These are phyloP conservation scores for Saposhnikovia divaricata DNA, from an alignment of 129 eudicot species.

Conservation along the genomic window DNA sequence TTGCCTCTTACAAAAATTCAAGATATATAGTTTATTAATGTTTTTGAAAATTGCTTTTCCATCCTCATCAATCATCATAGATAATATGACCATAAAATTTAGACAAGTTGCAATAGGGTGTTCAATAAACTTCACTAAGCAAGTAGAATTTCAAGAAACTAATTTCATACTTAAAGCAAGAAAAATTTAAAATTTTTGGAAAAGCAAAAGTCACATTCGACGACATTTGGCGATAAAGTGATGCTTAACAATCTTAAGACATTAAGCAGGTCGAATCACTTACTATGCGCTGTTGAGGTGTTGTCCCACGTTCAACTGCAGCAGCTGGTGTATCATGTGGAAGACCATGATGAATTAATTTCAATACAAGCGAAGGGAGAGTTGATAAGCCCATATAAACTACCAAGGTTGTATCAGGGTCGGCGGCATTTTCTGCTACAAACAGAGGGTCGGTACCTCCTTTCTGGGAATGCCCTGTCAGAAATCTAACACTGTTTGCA, in stretches of 20 bases:
- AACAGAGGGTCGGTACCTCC: constrained; percentile 89
- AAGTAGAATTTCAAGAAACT: neutral
- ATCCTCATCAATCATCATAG: neutral
- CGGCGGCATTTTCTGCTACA: constrained; percentile 94
- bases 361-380: constrained; percentile 73
- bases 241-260: neutral
- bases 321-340: constrained; percentile 84
- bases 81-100: neutral
- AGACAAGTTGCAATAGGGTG: neutral
- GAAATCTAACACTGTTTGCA: constrained; percentile 88
- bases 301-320: constrained; percentile 93
- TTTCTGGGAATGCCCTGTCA: constrained; percentile 92
- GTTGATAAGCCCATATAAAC: constrained; percentile 95
- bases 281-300: constrained; percentile 94
- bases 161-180: neutral
- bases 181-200: neutral
- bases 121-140: neutral
- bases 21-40: neutral
- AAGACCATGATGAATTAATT: constrained; percentile 66
- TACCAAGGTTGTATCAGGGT: constrained; percentile 84
- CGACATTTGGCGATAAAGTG: neutral
- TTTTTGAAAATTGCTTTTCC: neutral
- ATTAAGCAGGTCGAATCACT: constrained; percentile 10
- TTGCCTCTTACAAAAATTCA: neutral
- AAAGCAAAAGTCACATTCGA: neutral